phyloP scores from a whole-genome alignment of 192 early-diverging fungal genomes.

The Mortierella hygrophila region DNA sequence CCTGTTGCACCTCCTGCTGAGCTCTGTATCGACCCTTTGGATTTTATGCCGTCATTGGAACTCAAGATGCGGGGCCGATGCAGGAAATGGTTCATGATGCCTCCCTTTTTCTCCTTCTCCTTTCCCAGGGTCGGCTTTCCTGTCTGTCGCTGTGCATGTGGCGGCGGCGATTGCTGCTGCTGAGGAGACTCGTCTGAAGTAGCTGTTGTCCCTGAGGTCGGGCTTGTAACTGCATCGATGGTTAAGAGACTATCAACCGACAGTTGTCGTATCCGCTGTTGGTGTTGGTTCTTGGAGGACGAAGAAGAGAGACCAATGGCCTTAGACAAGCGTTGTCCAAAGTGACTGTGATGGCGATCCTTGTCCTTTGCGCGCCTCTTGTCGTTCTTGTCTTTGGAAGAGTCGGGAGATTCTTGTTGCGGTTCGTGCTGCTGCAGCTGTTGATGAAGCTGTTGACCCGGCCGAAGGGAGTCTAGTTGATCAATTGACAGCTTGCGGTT shows the following conservation, averaged over 20 bases:
- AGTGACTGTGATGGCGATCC: slow-evolving; percentile 18
- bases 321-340: slow-evolving; percentile 30
- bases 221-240: not conserved
- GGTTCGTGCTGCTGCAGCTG: not conserved
- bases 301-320: slow-evolving; percentile 25
- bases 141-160: not conserved
- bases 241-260: slow-evolving; percentile 16
- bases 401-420: not conserved
- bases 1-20: not conserved
- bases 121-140: not conserved
- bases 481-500: not conserved
- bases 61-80: slow-evolving; percentile 9
- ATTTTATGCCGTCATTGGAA: slow-evolving; percentile 1
- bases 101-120: slow-evolving; percentile 20
- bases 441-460: not conserved
- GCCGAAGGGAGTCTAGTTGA: not conserved
- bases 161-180: not conserved
- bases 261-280: not conserved
- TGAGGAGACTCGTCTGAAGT: not conserved
- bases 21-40: not conserved
- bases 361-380: slow-evolving; percentile 2
- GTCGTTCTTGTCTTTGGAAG: not conserved
- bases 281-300: not conserved
- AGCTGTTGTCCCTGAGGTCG: not conserved
- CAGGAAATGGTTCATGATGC: slow-evolving; percentile 28